Conservation (phyloP, 1,139 yeast species). For the Suhomyces atakaporum region DNA sequence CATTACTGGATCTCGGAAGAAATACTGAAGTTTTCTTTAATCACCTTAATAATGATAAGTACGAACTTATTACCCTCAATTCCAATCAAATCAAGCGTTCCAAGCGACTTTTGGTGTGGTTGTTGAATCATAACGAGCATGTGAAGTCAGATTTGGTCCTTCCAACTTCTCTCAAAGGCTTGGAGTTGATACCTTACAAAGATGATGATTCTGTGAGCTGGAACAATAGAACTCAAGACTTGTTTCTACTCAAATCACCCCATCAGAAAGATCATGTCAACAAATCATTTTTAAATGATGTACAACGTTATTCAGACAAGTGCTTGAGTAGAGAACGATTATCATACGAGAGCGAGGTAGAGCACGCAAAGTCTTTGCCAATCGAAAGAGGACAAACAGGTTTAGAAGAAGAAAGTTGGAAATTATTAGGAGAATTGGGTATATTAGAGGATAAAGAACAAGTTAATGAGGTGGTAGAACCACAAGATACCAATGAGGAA, state of each 20-base stretch:
- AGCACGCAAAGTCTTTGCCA: slow-evolving; percentile 21
- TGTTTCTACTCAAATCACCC: slow-evolving; percentile 21
- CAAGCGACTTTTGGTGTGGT: slow-evolving; percentile 43
- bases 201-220: slow-evolving; percentile 40
- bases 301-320: slow-evolving; percentile 25
- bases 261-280: slow-evolving; percentile 8
- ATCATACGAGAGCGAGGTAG: slow-evolving; percentile 19
- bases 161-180: slow-evolving; percentile 15
- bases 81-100: slow-evolving; percentile 32
- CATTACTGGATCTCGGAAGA: slow-evolving; percentile 29
- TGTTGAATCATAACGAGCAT: slow-evolving; percentile 38
- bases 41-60: slow-evolving; percentile 24
- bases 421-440: slow-evolving; percentile 25
- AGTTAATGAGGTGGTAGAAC: neutral
- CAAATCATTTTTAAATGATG: slow-evolving; percentile 20
- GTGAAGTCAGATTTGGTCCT: slow-evolving; percentile 22
- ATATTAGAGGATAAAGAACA: slow-evolving; percentile 10
- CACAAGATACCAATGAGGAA: neutral
- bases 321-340: slow-evolving; percentile 19
- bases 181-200: slow-evolving; percentile 27
- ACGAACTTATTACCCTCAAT: slow-evolving; percentile 35
- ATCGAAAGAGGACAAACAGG: slow-evolving; percentile 9
- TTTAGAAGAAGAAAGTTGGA: slow-evolving; percentile 24
- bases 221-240: slow-evolving; percentile 30
- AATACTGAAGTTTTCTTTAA: slow-evolving; percentile 40